A percentile compares a stretch with the other conserved stretches of the same genome.
phyloP scores from a whole-genome alignment of 495 filamentous ascomycete genomes.

The Xylaria venustula region DNA sequence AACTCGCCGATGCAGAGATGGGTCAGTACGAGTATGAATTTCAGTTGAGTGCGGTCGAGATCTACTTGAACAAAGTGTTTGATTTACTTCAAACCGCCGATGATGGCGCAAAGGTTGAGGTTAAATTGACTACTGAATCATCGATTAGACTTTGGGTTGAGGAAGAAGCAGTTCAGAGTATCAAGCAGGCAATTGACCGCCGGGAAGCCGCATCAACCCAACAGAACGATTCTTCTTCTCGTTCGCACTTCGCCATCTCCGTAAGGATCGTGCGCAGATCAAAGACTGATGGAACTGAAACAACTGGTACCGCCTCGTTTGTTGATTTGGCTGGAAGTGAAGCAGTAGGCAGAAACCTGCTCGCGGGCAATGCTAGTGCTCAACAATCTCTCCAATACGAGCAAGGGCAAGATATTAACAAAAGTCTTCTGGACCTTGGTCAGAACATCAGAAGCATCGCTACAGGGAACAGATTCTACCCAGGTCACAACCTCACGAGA shows the following conservation, averaged over 20 bases:
- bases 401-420: constrained; percentile 93
- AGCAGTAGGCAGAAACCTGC: constrained; percentile 70
- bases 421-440: constrained; percentile 81
- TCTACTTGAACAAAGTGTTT: constrained; percentile 92
- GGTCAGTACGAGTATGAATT: constrained; percentile 76
- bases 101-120: constrained; percentile 61
- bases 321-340: constrained; percentile 96
- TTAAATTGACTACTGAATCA: not conserved
- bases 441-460: constrained; percentile 90
- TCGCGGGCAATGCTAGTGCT: constrained; percentile 64
- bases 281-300: not conserved
- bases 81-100: constrained; percentile 63
- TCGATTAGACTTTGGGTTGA: not conserved
- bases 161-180: constrained; percentile 3
- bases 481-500: constrained; percentile 92
- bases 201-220: constrained; percentile 56
- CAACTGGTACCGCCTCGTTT: constrained; percentile 80
- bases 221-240: constrained; percentile 84
- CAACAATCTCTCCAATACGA: constrained; percentile 33
- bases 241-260: constrained; percentile 94
- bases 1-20: constrained; percentile 38
- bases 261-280: constrained; percentile 57
- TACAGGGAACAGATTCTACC: constrained; percentile 77
- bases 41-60: constrained; percentile 88
- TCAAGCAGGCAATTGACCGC: not conserved